Evolutionary conservation across 306 rosid species (phyloP), one percentile per base, ranked within the genome.

Genomic region (Rosa lucieae): DNA sequence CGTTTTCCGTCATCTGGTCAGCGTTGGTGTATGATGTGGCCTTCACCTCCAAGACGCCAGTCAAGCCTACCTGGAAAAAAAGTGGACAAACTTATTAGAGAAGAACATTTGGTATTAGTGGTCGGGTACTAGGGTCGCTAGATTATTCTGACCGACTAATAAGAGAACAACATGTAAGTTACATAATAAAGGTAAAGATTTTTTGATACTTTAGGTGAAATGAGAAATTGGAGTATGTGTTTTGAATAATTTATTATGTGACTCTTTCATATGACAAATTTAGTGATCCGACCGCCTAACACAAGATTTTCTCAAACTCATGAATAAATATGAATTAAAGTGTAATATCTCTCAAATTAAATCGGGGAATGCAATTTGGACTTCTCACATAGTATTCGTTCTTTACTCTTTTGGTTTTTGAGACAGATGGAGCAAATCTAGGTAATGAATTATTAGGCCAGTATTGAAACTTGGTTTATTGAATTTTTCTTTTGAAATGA

Each of bases 21-120:
- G 37, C 82, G 0, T 79, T 76, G 83, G 70, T 88, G 75, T 89
- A 88, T 67, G 92, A 14, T 0, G 91, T 86, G 49, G 91, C 93
- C 72, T 92, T 92, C 88, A 88, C 83, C 73, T 88, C 89, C 67
- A 88, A 23, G 37, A 92, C 75, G 4, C 98, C 98, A 6, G 98
- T 94, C 74, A 94, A 82, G 59, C 82, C 97, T 63, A 92, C 96
- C 98, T 94, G 83, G 32, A n/a, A 51, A 47, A 15, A 42, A 40
- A 29, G 58, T 71, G 68, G 26, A 55, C 47, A 58, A n/a, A 17
- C 20, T n/a, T 23, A 23, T 59, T 23, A 59, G 14, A 59, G 37
- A 59, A 23, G 20, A 12, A 11, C 56, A 40, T 4, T 46, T 8
- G 49, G 43, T 4, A 40, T 40, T 40, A 40, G 43, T 40, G 35